Conservation (phyloP, 2,329 filamentous ascomycete species). For the Xylaria arbuscula region DNA sequence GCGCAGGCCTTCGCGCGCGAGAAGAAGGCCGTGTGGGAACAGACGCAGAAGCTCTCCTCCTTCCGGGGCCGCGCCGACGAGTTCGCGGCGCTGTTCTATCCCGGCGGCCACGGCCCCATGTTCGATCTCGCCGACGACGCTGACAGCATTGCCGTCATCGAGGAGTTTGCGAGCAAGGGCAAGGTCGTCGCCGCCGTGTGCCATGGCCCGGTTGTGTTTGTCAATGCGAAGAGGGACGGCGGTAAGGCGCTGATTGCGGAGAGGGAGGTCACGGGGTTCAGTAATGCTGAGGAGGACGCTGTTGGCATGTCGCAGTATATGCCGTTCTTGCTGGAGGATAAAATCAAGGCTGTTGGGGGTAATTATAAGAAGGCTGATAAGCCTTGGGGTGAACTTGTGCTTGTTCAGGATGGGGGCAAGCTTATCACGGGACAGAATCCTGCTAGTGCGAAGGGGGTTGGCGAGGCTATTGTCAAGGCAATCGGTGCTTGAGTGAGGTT, state of each 20-base stretch:
- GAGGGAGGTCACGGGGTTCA: slow-evolving; percentile 69
- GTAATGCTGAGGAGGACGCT: slow-evolving; percentile 65
- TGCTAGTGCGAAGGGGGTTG: slow-evolving; percentile 62
- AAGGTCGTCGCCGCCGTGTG: slow-evolving; percentile 76
- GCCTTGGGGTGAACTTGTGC: slow-evolving; percentile 61
- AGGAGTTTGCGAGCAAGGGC: slow-evolving; percentile 69
- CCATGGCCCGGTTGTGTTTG: slow-evolving; percentile 73
- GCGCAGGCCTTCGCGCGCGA: slow-evolving; percentile 66
- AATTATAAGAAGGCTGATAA: slow-evolving; percentile 66
- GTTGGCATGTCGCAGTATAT: slow-evolving; percentile 55
- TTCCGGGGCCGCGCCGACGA: slow-evolving; percentile 66
- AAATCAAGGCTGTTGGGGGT: slow-evolving; percentile 63
- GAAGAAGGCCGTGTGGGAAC: slow-evolving; percentile 70
- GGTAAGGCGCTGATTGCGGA: slow-evolving; percentile 66
- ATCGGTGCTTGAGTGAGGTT: slow-evolving; percentile 46
- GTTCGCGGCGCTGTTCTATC: slow-evolving; percentile 71
- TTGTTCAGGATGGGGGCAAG: slow-evolving; percentile 59
- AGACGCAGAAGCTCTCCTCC: slow-evolving; percentile 67
- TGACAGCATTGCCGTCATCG: slow-evolving; percentile 68
- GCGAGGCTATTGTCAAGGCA: slow-evolving; percentile 62
- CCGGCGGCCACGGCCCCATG: slow-evolving; percentile 72
- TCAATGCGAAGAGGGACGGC: slow-evolving; percentile 57
- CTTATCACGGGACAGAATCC: slow-evolving; percentile 71
- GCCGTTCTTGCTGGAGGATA: slow-evolving; percentile 72
- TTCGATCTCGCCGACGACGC: slow-evolving; percentile 71